phyloP scores from a whole-genome alignment of 371 early-diverging fungal genomes.

The Mucor ambiguus region DNA sequence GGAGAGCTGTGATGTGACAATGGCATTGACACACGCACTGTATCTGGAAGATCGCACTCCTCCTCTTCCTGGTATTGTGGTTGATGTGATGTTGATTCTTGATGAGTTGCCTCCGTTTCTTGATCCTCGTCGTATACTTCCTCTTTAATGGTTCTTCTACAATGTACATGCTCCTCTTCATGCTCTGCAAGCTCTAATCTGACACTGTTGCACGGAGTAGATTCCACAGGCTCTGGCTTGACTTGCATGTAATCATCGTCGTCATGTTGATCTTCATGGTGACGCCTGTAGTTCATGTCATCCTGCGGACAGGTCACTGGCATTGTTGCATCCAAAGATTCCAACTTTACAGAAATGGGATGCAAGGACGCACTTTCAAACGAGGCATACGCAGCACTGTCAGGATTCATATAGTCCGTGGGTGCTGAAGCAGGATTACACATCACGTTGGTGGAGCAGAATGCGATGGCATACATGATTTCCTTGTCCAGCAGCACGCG shows the following conservation, averaged over 20 bases:
- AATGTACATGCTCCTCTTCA: background rate
- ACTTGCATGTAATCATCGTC: background rate
- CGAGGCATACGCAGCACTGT: background rate
- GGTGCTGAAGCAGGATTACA: background rate
- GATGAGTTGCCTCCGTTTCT: background rate
- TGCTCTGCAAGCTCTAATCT: background rate
- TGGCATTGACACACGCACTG: background rate
- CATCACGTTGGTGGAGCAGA: slow-evolving; percentile 2
- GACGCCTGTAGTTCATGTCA: background rate
- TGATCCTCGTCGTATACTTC: background rate
- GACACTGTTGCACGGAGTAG: background rate
- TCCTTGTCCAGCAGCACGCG: slow-evolving; percentile 1
- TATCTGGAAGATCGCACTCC: background rate
- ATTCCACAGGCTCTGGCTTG: background rate
- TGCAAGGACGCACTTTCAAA: background rate
- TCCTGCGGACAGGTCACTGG: background rate
- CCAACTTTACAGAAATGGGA: background rate
- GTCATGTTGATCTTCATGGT: background rate
- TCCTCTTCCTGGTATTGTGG: background rate
- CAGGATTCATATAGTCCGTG: background rate
- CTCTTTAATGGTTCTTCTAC: background rate
- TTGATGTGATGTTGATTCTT: too few relatives aligned
- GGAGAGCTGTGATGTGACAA: background rate
- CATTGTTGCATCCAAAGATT: background rate
- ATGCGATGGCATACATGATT: background rate